Evolutionary conservation across 164 flowering plant species (phyloP).

Genomic region (Taxillus chinensis): DNA sequence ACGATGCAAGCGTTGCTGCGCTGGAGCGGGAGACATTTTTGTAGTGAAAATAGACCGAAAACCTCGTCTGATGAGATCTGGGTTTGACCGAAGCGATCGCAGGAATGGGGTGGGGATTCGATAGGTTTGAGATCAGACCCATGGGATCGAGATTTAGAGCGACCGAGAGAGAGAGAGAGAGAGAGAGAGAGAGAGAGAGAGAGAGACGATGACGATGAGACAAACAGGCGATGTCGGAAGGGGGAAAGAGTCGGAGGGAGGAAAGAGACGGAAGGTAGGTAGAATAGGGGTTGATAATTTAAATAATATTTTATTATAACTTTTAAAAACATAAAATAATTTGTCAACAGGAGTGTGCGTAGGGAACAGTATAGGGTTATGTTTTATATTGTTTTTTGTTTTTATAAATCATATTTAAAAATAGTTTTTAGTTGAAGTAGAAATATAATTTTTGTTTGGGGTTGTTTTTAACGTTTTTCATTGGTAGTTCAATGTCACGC

Average conservation of each 20-base stretch:
- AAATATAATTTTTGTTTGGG: too few species aligned
- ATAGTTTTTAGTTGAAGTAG: too few species aligned
- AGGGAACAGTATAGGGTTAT: too few species aligned
- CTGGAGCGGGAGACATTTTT: neutral
- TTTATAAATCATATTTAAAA: too few species aligned
- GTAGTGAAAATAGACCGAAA: slow-evolving; percentile 10
- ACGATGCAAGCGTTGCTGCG: slow-evolving; percentile 17
- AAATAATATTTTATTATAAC: too few species aligned
- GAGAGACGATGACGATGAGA: neutral
- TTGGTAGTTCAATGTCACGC: too few species aligned
- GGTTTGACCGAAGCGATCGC: slow-evolving; percentile 11
- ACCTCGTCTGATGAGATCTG: slow-evolving; percentile 16
- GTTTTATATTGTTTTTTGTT: too few species aligned
- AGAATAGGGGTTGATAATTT: neutral
- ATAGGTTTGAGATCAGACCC: slow-evolving; percentile 48
- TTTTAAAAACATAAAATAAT: too few species aligned
- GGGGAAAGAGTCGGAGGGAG: neutral
- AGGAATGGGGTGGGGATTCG: slow-evolving; percentile 15
- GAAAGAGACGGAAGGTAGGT: neutral
- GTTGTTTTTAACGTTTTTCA: too few species aligned
- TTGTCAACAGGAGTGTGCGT: too few species aligned
- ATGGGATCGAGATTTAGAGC: slow-evolving; percentile 10
- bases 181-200: slow-evolving; percentile 2
- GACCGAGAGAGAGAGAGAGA: neutral
- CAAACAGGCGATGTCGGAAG: neutral